Percentiles rank a stretch among this genome's conserved stretches.
These are phyloP conservation scores for Kitagawia praeruptora DNA, from an alignment of 129 eudicot genomes.

Conservation along the genomic window DNA sequence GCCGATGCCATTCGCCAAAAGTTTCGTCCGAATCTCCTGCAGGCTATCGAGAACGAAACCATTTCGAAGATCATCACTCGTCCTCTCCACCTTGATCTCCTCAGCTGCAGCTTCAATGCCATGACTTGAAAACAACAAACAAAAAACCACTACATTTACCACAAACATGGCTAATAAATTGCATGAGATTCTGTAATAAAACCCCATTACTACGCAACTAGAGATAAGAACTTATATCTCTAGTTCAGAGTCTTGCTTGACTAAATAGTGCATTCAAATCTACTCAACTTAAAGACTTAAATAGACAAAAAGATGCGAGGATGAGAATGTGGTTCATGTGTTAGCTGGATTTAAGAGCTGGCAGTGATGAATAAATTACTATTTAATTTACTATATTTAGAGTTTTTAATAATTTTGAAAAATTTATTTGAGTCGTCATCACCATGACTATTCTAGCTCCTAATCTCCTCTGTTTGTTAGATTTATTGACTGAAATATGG, in stretches of 20 bases:
- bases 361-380: neutral
- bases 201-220: neutral
- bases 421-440: neutral
- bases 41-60: neutral
- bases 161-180: neutral
- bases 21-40: conserved; percentile 22
- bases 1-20: conserved; percentile 55
- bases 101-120: neutral
- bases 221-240: neutral
- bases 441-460: neutral
- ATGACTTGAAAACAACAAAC: neutral
- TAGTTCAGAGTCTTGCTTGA: neutral
- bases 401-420: neutral
- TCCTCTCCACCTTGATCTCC: neutral
- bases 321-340: neutral
- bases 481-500: neutral
- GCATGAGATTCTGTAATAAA: neutral
- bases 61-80: neutral
- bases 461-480: neutral
- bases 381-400: neutral
- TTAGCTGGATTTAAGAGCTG: neutral
- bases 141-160: neutral
- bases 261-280: neutral
- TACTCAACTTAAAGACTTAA: neutral
- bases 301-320: neutral